Conservation (phyloP, 1,139 yeast genomes). For the Geotrichum carabidarum region DNA sequence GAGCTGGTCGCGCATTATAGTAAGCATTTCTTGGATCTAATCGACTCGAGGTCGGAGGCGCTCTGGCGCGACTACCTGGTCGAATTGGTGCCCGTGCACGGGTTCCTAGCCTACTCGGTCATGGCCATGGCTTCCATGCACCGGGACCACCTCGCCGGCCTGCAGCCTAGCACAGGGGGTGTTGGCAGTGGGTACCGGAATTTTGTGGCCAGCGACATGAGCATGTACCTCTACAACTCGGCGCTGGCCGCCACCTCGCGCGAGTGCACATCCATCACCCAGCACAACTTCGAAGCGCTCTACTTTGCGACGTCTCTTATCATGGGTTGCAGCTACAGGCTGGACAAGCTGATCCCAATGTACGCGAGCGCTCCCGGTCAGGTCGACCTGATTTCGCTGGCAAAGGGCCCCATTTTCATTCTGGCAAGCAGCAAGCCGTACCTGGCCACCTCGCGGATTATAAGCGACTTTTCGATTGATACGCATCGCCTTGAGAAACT, state of each 20-base stretch:
- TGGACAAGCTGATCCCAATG: conserved; percentile 3
- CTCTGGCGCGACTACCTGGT: conserved; percentile 2
- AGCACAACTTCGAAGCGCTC: conserved; percentile 13
- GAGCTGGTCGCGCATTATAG: conserved; percentile 7
- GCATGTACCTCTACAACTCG: neutral
- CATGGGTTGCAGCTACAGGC: neutral
- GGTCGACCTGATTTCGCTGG: conserved; percentile 5
- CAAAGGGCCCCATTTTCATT: conserved; percentile 12
- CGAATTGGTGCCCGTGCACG: neutral
- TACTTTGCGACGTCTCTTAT: conserved; percentile 10
- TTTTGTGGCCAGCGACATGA: conserved; percentile 9
- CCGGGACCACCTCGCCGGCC: neutral
- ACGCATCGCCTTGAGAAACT: neutral
- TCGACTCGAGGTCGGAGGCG: neutral
- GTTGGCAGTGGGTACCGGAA: neutral
- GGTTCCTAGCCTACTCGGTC: neutral
- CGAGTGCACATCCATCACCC: neutral
- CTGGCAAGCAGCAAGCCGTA: conserved; percentile 6
- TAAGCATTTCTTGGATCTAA: neutral
- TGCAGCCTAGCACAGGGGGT: neutral
- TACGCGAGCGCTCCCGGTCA: neutral
- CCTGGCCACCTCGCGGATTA: neutral
- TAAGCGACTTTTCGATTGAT: neutral
- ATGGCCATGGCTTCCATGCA: neutral
- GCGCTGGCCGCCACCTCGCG: conserved; percentile 3